Evolutionary conservation across 2,329 filamentous ascomycete species (phyloP), one percentile per base, ranked within the genome.

Genomic region (Aspergillus unguis): DNA sequence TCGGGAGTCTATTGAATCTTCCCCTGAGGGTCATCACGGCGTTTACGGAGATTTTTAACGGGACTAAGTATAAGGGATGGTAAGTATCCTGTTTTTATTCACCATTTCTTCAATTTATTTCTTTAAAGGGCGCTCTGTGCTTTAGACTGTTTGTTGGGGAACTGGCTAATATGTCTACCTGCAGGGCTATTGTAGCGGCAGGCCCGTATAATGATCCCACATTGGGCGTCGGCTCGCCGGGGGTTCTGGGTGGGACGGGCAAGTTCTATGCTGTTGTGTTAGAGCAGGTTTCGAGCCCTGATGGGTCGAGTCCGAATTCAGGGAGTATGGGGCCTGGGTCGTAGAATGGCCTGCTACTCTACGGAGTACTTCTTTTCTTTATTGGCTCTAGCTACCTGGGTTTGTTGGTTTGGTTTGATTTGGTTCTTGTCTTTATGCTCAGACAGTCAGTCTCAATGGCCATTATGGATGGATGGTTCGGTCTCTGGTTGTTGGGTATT

Each of bases 11-110:
- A 31, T 32, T 50, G 7, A 35, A 33, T 6, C 48, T 72, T 42
- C 69, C 69, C 26, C 44, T 72, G 52, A 58, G 66, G 9, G 65
- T 67, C 27, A 32, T 72, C 53, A 64, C 56, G 43, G 66, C 62
- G n/a, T 71, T 72, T 55, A 72, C 69, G 37, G 69, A 71, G 35
- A 68, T 71, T 52, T 72, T 72, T 29, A 71, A 71, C 58, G 61
- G 65, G 49, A 64, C 64, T 2, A 71, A 66, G 54, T 72, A 69
- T 59, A 70, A 71, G 59, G 68, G 68, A 33, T 72, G 69, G 69
- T 72, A 58, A 9, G 63, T 63, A 2, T 25, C 9, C 7, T 27
- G 9, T 29, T 27, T 25, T 45, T 23, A 29, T 47, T 38, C 40
- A 8, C 29, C 25, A 36, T 48, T 54, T 10, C 32, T 44, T 38